Evolutionary conservation across 2,329 filamentous ascomycete genomes (phyloP).

Genomic region (Alternaria brassicicola): DNA sequence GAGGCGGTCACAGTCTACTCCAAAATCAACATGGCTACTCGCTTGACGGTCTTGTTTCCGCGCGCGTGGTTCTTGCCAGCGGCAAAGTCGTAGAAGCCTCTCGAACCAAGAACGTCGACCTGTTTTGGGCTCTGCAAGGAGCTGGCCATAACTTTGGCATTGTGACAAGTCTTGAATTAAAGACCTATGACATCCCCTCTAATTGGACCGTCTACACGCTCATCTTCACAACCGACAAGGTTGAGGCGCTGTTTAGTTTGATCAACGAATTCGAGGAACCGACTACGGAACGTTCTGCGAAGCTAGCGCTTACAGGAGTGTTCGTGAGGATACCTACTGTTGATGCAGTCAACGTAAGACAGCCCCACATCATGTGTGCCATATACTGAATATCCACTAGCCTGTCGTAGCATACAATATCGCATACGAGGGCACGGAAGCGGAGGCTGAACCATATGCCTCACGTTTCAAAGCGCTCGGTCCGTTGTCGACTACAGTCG

Average conservation of each 20-base stretch:
- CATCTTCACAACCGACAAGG: conserved; percentile 23
- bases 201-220: conserved; percentile 21
- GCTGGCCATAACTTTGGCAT: conserved; percentile 50
- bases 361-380: not conserved
- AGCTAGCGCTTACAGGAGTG: conserved; percentile 20
- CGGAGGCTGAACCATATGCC: conserved; percentile 21
- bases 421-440: conserved; percentile 24
- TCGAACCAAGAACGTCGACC: conserved; percentile 34
- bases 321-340: conserved; percentile 16
- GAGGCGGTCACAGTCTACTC: conserved; percentile 63
- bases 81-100: conserved; percentile 42
- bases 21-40: conserved; percentile 50
- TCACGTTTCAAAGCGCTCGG: conserved; percentile 23
- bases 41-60: conserved; percentile 43
- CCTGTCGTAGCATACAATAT: conserved; percentile 25
- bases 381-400: conserved; percentile 4
- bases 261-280: conserved; percentile 31
- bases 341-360: conserved; percentile 22
- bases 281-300: not conserved
- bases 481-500: conserved; percentile 7
- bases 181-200: conserved; percentile 21
- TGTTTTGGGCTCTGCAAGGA: conserved; percentile 51
- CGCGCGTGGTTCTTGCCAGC: conserved; percentile 34
- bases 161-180: conserved; percentile 45
- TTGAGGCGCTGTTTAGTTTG: conserved; percentile 42